phyloP scores from a whole-genome alignment of 2,329 filamentous ascomycete genomes.

The Coniella lustricola region DNA sequence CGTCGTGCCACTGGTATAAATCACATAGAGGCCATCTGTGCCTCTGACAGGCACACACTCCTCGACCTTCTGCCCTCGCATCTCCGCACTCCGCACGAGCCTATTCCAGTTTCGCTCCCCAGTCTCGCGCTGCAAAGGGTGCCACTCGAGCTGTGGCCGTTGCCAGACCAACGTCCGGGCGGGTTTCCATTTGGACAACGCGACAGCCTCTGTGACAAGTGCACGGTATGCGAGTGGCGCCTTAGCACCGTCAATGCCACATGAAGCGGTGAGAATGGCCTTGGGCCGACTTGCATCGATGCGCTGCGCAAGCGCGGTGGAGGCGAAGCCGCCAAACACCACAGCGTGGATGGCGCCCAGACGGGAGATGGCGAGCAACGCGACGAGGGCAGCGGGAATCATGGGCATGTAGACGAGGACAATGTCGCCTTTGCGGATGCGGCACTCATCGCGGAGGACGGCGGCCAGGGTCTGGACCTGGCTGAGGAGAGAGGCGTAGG shows the following conservation, averaged over 20 bases:
- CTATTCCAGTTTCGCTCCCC: constrained; percentile 77
- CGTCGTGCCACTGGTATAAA: constrained; percentile 81
- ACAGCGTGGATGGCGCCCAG: constrained; percentile 85
- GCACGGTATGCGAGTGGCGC: constrained; percentile 70
- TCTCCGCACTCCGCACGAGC: constrained; percentile 62
- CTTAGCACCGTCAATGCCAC: constrained; percentile 82
- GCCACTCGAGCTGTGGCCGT: constrained; percentile 68
- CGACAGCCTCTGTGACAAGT: constrained; percentile 67
- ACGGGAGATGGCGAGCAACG: constrained; percentile 72
- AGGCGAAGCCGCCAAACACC: constrained; percentile 88
- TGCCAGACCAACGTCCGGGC: constrained; percentile 74
- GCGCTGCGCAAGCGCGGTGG: constrained; percentile 73
- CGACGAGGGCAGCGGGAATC: constrained; percentile 84
- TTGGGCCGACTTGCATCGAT: constrained; percentile 76
- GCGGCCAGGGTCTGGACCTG: constrained; percentile 80
- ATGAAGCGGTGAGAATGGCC: constrained; percentile 79
- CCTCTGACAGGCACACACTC: constrained; percentile 72
- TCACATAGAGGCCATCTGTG: constrained; percentile 78
- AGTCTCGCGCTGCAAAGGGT: constrained; percentile 54
- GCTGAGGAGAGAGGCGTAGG: constrained; percentile 66
- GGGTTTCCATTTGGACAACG: constrained; percentile 64
- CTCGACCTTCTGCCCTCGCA: constrained; percentile 49
- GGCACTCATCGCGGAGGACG: constrained; percentile 74
- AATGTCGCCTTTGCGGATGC: constrained; percentile 75
- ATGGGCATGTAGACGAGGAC: constrained; percentile 95